These are phyloP conservation scores for Arthrobotrys iridis DNA, from an alignment of 2,329 filamentous ascomycete species.

Conservation along the genomic window DNA sequence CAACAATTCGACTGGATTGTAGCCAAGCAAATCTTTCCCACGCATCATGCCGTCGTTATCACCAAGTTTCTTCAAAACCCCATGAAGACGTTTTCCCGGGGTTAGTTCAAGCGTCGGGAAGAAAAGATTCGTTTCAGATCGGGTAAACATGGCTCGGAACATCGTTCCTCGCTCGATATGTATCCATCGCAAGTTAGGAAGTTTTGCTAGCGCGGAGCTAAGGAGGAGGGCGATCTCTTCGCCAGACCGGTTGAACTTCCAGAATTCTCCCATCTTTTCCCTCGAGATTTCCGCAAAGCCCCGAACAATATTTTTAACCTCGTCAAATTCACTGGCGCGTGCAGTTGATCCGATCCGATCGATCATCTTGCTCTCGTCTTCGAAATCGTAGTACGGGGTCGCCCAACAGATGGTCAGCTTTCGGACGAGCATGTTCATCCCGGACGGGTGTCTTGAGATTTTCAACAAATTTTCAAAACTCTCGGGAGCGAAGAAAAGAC, in stretches of 20 bases:
- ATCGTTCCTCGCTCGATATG: not conserved
- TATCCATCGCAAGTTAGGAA: conserved; percentile 4
- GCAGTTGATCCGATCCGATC: not conserved
- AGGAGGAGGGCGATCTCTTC: not conserved
- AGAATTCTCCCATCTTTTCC: not conserved
- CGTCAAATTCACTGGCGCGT: not conserved
- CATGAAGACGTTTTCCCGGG: not conserved
- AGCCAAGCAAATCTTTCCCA: too few species aligned
- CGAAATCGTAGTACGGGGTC: not conserved
- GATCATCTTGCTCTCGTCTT: not conserved
- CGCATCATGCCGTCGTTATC: too few species aligned
- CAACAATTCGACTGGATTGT: not conserved
- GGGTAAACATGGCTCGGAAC: not conserved
- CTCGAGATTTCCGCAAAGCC: not conserved
- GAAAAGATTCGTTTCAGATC: conserved; percentile 12
- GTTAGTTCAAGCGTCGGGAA: not conserved
- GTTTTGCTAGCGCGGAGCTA: not conserved
- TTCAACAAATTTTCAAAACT: conserved; percentile 19
- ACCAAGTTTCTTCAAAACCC: not conserved
- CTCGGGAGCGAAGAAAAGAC: not conserved
- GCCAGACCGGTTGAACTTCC: not conserved
- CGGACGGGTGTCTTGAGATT: conserved; percentile 12
- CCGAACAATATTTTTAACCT: not conserved
- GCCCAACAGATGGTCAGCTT: not conserved
- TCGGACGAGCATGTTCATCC: not conserved